A percentile compares a stretch with the other conserved stretches of the same genome.
Evolutionary conservation across 441 rosid species (phyloP).

Genomic region (Erodium moschatum): DNA sequence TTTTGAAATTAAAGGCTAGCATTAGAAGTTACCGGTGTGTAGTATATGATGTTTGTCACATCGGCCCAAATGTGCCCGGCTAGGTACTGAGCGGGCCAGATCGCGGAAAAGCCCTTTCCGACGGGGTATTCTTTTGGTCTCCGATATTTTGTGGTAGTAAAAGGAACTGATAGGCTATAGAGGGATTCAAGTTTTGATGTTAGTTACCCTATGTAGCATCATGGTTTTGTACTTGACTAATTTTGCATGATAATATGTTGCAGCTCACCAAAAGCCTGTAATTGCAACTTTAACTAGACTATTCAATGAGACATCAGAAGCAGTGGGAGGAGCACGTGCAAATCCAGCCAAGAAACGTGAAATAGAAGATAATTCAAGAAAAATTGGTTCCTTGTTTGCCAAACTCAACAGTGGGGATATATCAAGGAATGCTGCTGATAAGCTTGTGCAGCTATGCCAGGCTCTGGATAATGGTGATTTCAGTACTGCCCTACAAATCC

Average conservation of each 20-base stretch:
- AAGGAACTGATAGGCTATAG: background rate
- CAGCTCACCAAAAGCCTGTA: slow-evolving; percentile 72
- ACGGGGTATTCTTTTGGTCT: no score
- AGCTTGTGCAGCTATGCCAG: slow-evolving; percentile 83
- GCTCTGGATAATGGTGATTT: slow-evolving; percentile 77
- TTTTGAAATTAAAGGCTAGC: background rate
- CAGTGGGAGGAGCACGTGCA: slow-evolving; percentile 83
- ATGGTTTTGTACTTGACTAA: background rate
- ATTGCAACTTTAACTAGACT: slow-evolving; percentile 73
- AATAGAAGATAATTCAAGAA: slow-evolving; percentile 91
- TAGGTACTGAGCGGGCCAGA: no score
- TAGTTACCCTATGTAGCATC: background rate
- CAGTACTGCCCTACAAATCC: slow-evolving; percentile 74
- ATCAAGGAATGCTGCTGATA: slow-evolving; percentile 82
- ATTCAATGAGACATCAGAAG: slow-evolving; percentile 87
- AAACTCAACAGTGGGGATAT: slow-evolving; percentile 89
- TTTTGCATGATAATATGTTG: slow-evolving; percentile 20
- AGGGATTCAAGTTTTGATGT: background rate
- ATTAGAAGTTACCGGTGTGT: no score
- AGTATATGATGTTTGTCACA: background rate
- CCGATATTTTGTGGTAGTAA: background rate
- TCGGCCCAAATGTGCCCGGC: background rate
- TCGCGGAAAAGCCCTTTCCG: no score
- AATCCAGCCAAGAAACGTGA: slow-evolving; percentile 82
- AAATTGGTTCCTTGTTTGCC: slow-evolving; percentile 83